Evolutionary conservation across 192 early-diverging fungal species (phyloP), one percentile per base, ranked within the genome.

Genomic region (Entrophospora sp.): DNA sequence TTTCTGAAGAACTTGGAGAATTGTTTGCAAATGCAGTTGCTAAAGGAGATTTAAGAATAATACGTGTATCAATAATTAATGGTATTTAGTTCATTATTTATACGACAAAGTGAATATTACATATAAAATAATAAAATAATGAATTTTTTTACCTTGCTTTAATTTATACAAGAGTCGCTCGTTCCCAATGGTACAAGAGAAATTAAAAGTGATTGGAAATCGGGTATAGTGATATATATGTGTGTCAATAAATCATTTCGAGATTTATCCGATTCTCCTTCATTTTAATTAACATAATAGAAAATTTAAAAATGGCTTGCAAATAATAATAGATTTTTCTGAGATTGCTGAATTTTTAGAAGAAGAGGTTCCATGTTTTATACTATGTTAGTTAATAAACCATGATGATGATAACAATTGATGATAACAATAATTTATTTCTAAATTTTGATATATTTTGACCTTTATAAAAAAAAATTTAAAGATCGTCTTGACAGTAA

Each of bases 301-400:
- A 52, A 53, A 49, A 51, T 7, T 5, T n/a, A 7, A 13, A 27
- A 25, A 6, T 16, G 0, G 16, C 14, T 37, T 32, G 27, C 7
- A 20, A 58, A 68, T 48, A 35, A 68, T 38, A 58, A 16, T 55
- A 84, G 87, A 88, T 70, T 83, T 85, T 66, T 71, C 68, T 7
- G 52, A 44, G 14, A 51, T 89, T 37, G 56, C 60, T 5, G 69
- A 59, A 6, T 79, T 83, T 31, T 74, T 93, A 13, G 66, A 76
- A 6, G 79, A 75, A 34, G 73, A 70, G 14, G 74, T 77, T 14
- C 89, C 91, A 2, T 69, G 81, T 58, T 91, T 86, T 64, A 66
- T 93, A 42, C 66, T 91, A 24, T 80, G n/a, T n/a, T n/a, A n/a
- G n/a, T n/a, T n/a, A n/a, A n/a, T n/a, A n/a, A n/a, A n/a, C n/a